Evolutionary conservation across 805 yeast genomes (phyloP).

Genomic region (Lipomyces sp.): DNA sequence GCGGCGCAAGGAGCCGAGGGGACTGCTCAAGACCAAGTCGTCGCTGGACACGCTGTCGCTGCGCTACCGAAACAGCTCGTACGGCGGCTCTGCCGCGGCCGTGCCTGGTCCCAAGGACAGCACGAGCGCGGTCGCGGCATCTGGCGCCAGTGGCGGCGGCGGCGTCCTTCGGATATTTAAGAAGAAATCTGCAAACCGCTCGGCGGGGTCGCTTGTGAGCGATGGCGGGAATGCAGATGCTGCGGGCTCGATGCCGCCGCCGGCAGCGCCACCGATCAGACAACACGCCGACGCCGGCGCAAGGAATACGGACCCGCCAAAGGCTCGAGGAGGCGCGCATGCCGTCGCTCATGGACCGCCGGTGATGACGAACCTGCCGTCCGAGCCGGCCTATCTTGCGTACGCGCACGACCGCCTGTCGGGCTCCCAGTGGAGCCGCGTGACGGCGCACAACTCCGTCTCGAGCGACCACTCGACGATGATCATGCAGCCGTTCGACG

Average conservation of each 20-base stretch:
- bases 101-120: background rate
- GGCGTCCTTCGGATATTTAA: conserved; percentile 4
- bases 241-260: background rate
- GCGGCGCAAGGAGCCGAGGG: conserved; percentile 11
- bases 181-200: conserved; percentile 2
- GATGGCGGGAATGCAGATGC: no score
- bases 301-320: no score
- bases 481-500: conserved; percentile 23
- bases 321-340: no score
- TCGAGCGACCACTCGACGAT: conserved; percentile 21
- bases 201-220: background rate
- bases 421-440: no score
- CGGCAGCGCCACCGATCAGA: no score
- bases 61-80: conserved; percentile 3
- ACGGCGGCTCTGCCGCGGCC: background rate
- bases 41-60: conserved; percentile 22
- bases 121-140: no score
- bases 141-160: no score
- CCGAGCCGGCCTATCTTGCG: no score
- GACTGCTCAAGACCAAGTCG: conserved; percentile 23
- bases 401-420: no score
- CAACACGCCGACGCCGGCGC: no score
- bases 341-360: no score
- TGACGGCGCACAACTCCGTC: conserved; percentile 7
- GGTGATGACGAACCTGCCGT: no score